These are phyloP conservation scores for Curvularia hawaiiensis DNA, from an alignment of 2,329 filamentous ascomycete genomes.

Conservation along the genomic window DNA sequence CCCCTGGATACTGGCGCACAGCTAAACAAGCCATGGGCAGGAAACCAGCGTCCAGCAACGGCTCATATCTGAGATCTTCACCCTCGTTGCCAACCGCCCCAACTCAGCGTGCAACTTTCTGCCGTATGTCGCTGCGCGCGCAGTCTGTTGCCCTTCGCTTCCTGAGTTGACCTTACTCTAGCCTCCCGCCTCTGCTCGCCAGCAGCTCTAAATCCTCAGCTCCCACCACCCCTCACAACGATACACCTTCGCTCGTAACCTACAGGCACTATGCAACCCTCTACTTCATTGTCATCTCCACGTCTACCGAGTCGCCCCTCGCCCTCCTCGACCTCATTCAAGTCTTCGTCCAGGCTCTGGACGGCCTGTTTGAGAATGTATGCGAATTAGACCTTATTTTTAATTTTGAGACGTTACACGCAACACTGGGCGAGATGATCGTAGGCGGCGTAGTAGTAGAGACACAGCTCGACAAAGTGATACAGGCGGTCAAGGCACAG, in stretches of 20 bases:
- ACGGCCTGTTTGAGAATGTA: conserved; percentile 96
- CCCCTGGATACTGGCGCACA: background rate
- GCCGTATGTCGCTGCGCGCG: conserved; percentile 56
- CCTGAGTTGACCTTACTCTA: conserved; percentile 60
- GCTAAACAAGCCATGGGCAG: conserved; percentile 53
- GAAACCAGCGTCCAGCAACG: conserved; percentile 97
- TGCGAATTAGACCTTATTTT: conserved; percentile 99
- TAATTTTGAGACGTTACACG: conserved; percentile 97
- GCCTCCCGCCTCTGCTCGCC: conserved; percentile 66
- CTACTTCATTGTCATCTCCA: conserved; percentile 98
- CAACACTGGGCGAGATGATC: conserved; percentile 90
- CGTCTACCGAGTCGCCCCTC: conserved; percentile 92
- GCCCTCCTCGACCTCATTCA: conserved; percentile 96
- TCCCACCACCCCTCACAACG: conserved; percentile 70
- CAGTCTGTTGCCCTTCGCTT: background rate
- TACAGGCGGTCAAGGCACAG: conserved; percentile 78
- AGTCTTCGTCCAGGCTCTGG: conserved; percentile 95
- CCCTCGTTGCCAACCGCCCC: conserved; percentile 88
- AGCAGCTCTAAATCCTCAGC: conserved; percentile 53
- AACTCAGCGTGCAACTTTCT: conserved; percentile 97
- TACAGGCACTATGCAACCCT: conserved; percentile 98
- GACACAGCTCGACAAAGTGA: conserved; percentile 86
- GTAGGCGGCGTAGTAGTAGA: conserved; percentile 94
- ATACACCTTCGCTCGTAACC: conserved; percentile 92
- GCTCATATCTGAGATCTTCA: conserved; percentile 96